Conservation (phyloP, 1,284 basidiomycete species). For the Cutaneotrichosporon cutaneum region DNA sequence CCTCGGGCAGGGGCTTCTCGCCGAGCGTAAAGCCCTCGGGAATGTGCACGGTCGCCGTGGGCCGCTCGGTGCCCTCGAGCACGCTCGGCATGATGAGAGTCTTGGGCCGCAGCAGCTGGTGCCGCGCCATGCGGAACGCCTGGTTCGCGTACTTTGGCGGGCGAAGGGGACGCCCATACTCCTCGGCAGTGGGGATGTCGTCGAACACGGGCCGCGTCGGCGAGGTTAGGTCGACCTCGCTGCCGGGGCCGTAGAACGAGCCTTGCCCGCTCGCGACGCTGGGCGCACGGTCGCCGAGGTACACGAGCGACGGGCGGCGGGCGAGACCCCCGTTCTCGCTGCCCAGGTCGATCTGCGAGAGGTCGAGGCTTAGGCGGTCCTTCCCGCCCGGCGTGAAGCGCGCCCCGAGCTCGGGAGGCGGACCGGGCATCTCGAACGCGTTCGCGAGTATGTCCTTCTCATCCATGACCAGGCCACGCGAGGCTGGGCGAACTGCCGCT, state of each 20-base stretch:
- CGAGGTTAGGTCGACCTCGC: neutral
- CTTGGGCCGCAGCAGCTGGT: slow-evolving; percentile 43
- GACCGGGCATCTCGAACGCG: slow-evolving; percentile 49
- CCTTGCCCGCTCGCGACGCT: neutral
- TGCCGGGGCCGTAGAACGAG: neutral
- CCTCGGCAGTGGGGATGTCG: slow-evolving; percentile 39
- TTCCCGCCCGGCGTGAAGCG: slow-evolving; percentile 45
- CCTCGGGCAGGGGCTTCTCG: slow-evolving; percentile 48
- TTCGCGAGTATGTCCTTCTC: slow-evolving; percentile 32
- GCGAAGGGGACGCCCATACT: slow-evolving; percentile 41
- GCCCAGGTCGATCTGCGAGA: slow-evolving; percentile 3
- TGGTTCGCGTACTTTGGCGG: slow-evolving; percentile 32
- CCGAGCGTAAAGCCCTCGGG: slow-evolving; percentile 45
- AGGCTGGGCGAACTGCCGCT: neutral
- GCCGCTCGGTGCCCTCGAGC: slow-evolving; percentile 28
- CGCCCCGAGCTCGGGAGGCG: slow-evolving; percentile 37
- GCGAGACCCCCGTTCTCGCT: neutral
- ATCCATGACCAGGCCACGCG: slow-evolving; percentile 19
- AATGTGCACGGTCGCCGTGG: slow-evolving; percentile 24
- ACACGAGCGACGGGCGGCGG: slow-evolving; percentile 10
- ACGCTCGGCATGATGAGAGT: slow-evolving; percentile 48
- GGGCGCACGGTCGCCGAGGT: neutral
- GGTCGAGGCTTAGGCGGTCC: neutral
- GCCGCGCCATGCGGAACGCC: slow-evolving; percentile 24
- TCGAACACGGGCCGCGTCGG: slow-evolving; percentile 14